Evolutionary conservation across 495 filamentous ascomycete genomes (phyloP), one percentile per base, ranked within the genome.

Genomic region (Podospora conica): DNA sequence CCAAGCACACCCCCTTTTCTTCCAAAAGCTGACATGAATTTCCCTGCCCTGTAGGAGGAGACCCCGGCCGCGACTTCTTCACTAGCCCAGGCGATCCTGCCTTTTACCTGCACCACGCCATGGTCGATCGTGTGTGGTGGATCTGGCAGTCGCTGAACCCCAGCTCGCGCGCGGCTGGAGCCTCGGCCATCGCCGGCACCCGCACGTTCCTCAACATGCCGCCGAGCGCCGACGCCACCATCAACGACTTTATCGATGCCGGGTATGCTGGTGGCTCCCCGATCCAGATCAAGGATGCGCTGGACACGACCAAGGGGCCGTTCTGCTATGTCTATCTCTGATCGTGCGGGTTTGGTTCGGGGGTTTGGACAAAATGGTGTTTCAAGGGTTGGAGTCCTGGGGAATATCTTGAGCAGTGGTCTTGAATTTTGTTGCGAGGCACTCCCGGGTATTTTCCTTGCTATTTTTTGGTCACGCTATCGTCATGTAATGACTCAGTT

Each of bases 71-170:
- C 2, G 88, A 89, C 72, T 70, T 87, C 24, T 89, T 79, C 68
- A 75, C 74, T 5, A 85, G 81, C 10, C 85, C 88, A 8, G 85
- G 86, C 6, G 89, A 91, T 63, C 87, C 88, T 12, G 81, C 78
- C 1, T 91, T 91, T 74, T 91, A 77, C 69, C 77, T 86, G 20
- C 88, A 90, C 69, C 89, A 91, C 69, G 82, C 76, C 29, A 83
- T 83, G 82, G 80, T 91, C 58, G 89, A 91, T 70, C 83, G 84
- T 11, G 63, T 85, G 3, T 91, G 83, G 81, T 87, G 85, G 82
- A 85, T 86, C n/a, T 91, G 89, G 89, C 87, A 91, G 77, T 40
- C 60, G 20, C 69, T 77, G 25, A 71, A 81, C 65, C 73, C 77
- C 2, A 64, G 64, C 20, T 64, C 60, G 3, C 70, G 77, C 22